Conservation (phyloP, 805 yeast species). For the Starmerella geochares region DNA sequence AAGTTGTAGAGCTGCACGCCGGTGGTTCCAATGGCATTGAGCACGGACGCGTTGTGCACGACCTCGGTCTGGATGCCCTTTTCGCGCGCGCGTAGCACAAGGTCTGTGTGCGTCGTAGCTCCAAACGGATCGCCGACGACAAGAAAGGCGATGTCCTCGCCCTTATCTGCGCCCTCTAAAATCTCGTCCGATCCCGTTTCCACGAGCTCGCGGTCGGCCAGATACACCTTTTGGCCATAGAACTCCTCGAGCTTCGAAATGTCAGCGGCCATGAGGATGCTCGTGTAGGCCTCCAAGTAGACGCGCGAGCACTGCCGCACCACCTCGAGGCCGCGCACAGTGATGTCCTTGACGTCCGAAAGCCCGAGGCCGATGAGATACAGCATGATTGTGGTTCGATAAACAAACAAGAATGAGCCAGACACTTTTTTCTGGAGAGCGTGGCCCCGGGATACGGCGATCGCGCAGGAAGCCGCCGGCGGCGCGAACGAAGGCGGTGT, state of each 20-base stretch:
- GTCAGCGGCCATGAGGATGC: conserved; percentile 88
- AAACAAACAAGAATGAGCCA: neutral
- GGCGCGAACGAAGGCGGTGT: too few species aligned
- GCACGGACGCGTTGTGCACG: conserved; percentile 90
- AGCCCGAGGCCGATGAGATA: conserved; percentile 87
- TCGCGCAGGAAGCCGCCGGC: neutral
- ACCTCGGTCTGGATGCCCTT: conserved; percentile 65
- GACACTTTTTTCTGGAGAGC: neutral
- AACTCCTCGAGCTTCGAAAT: conserved; percentile 62
- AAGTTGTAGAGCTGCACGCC: conserved; percentile 90
- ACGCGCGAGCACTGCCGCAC: conserved; percentile 78
- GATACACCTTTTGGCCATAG: conserved; percentile 71
- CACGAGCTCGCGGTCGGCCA: conserved; percentile 92
- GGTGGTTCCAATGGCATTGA: conserved; percentile 98
- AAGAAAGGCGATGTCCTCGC: conserved; percentile 79
- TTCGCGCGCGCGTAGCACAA: conserved; percentile 84
- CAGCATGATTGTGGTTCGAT: conserved; percentile 43
- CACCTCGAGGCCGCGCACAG: conserved; percentile 84
- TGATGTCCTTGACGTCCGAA: conserved; percentile 78
- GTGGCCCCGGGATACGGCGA: neutral
- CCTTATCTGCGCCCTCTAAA: conserved; percentile 55
- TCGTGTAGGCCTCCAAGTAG: conserved; percentile 91
- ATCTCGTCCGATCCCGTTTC: conserved; percentile 82
- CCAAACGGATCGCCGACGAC: conserved; percentile 98
- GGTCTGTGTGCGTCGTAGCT: conserved; percentile 95